These are phyloP conservation scores for Nakazawaea pomicola DNA, from an alignment of 805 yeast species.

Conservation along the genomic window DNA sequence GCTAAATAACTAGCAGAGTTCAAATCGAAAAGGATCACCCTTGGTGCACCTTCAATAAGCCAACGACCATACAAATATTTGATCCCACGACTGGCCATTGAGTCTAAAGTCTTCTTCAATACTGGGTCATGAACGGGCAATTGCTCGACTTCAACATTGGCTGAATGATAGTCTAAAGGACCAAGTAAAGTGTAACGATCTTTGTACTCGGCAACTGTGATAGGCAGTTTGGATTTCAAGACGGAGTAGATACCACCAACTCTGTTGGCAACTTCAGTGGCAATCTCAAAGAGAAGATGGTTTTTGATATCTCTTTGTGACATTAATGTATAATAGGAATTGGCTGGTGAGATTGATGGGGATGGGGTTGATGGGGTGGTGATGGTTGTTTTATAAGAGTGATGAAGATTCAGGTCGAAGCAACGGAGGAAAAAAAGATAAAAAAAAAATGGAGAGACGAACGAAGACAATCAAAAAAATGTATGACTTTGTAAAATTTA, in stretches of 20 bases:
- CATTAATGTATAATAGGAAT: too few relatives aligned
- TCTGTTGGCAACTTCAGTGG: slow-evolving; percentile 96
- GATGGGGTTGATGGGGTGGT: too few relatives aligned
- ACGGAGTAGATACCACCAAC: slow-evolving; percentile 98
- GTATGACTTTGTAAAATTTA: too few relatives aligned
- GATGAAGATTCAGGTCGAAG: too few relatives aligned
- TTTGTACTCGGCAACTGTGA: slow-evolving; percentile 89
- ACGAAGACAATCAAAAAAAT: too few relatives aligned
- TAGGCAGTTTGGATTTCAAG: slow-evolving; percentile 92
- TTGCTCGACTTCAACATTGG: slow-evolving; percentile 79
- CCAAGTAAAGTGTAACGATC: slow-evolving; percentile 85
- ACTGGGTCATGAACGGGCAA: slow-evolving; percentile 39
- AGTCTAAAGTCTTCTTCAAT: slow-evolving; percentile 59
- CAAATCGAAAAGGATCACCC: slow-evolving; percentile 84
- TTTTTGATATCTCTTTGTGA: slow-evolving; percentile 87
- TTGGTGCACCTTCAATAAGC: slow-evolving; percentile 97
- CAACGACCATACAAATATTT: slow-evolving; percentile 86
- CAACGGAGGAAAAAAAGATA: too few relatives aligned
- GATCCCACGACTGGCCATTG: slow-evolving; percentile 82
- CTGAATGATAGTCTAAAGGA: slow-evolving; percentile 70
- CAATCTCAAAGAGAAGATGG: slow-evolving; percentile 86
- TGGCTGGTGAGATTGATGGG: too few relatives aligned
- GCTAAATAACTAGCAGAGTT: slow-evolving; percentile 64
- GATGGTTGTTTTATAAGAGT: too few relatives aligned
- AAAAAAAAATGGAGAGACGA: too few relatives aligned